Conservation (phyloP, 164 flowering plant genomes). For the Stephania japonica region DNA sequence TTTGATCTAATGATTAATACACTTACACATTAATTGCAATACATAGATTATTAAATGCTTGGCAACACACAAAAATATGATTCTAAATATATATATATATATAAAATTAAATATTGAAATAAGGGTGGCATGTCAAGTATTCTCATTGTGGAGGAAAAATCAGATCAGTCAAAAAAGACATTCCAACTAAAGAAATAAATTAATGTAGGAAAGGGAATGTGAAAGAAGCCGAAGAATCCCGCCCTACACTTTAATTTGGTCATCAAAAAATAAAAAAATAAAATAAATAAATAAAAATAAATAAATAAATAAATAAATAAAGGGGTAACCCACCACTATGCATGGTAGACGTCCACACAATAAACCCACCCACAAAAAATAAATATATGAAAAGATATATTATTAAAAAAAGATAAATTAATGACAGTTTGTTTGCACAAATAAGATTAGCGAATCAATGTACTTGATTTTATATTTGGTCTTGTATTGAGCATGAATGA, state of each 20-base stretch:
- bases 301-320: not conserved
- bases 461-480: too few relatives aligned
- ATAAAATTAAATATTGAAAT: too few relatives aligned
- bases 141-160: not conserved
- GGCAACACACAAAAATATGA: too few relatives aligned
- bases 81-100: too few relatives aligned
- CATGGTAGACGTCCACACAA: not conserved
- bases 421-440: too few relatives aligned
- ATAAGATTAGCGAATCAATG: too few relatives aligned
- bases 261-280: not conserved
- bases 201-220: not conserved
- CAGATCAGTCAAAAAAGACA: not conserved
- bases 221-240: conserved; percentile 3
- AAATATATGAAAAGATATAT: not conserved
- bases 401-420: too few relatives aligned
- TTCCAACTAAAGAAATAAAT: not conserved
- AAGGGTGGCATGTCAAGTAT: not conserved
- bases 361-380: conserved; percentile 12
- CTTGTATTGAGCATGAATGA: too few relatives aligned
- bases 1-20: too few relatives aligned
- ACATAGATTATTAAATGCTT: too few relatives aligned
- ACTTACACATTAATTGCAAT: too few relatives aligned
- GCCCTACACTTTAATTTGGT: conserved; percentile 9
- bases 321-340: conserved; percentile 14
- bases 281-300: too few relatives aligned